Percentiles rank a stretch among this genome's conserved stretches.
phyloP scores from a whole-genome alignment of 2,329 filamentous ascomycete genomes.

The Arachnomyces sp. region DNA sequence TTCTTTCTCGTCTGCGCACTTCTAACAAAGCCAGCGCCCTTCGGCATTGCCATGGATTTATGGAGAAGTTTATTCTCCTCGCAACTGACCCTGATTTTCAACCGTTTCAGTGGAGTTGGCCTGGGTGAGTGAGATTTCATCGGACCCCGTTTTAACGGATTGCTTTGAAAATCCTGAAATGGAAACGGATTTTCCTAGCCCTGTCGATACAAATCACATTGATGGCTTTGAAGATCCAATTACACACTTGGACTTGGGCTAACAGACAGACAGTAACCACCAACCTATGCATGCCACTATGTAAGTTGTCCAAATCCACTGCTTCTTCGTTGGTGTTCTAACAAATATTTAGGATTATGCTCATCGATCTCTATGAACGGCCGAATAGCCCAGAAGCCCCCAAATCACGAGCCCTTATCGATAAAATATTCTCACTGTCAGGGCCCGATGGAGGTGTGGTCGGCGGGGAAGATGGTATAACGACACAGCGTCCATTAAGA shows the following conservation, averaged over 20 bases:
- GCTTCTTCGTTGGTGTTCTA: background rate
- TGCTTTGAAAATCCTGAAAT: too few species aligned
- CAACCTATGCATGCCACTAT: conserved; percentile 40
- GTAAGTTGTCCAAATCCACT: conserved; percentile 14
- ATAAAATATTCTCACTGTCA: conserved; percentile 39
- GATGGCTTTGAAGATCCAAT: too few species aligned
- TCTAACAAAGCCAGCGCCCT: conserved; percentile 29
- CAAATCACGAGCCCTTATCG: conserved; percentile 39
- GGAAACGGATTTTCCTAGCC: too few species aligned
- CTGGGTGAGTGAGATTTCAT: conserved; percentile 30
- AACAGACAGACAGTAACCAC: conserved; percentile 25
- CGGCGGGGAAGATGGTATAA: conserved; percentile 38
- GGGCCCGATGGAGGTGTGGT: conserved; percentile 40
- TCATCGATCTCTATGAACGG: conserved; percentile 43
- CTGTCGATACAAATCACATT: too few species aligned
- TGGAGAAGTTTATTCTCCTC: conserved; percentile 43
- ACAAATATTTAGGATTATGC: conserved; percentile 33
- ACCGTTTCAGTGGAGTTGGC: conserved; percentile 44
- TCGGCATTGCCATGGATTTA: conserved; percentile 41
- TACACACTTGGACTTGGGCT: too few species aligned
- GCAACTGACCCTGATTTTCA: conserved; percentile 41
- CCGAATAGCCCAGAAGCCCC: conserved; percentile 39
- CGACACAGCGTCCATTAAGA: conserved; percentile 36
- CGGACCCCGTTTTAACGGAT: too few species aligned
- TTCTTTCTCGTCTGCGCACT: background rate